Conservation (phyloP, 306 rosid species). For the Abrus pulchellus region DNA sequence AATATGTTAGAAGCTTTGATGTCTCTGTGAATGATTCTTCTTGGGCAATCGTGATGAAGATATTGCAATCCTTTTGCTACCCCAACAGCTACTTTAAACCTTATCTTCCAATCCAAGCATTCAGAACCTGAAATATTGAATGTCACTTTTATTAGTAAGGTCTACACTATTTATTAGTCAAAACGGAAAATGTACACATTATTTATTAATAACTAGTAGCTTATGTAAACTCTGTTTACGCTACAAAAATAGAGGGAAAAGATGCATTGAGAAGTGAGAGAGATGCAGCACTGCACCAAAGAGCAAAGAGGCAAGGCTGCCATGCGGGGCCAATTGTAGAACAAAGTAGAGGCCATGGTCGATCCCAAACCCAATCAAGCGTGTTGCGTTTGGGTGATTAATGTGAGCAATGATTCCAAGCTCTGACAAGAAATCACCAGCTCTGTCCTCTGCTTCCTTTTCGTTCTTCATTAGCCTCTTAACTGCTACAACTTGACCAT, state of each 20-base stretch:
- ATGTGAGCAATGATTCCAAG: conserved; percentile 90
- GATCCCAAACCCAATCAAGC: conserved; percentile 74
- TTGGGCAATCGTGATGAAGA: conserved; percentile 85
- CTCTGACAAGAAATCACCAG: conserved; percentile 79
- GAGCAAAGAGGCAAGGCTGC: conserved; percentile 79
- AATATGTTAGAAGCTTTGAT: conserved; percentile 87
- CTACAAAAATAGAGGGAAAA: background rate
- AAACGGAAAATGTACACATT: background rate
- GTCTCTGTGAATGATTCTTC: conserved; percentile 91
- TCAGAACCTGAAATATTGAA: conserved; percentile 58
- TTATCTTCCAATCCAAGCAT: conserved; percentile 66
- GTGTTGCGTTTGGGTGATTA: conserved; percentile 74
- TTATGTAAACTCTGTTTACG: background rate
- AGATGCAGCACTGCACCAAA: conserved; percentile 64
- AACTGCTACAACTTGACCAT: conserved; percentile 76
- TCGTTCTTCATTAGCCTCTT: conserved; percentile 71
- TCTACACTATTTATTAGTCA: too few relatives aligned
- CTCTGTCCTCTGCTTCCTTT: conserved; percentile 61
- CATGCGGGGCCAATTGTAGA: conserved; percentile 69
- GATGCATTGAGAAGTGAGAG: background rate
- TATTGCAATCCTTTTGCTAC: conserved; percentile 79
- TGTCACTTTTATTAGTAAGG: conserved; percentile 30
- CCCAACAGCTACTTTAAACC: conserved; percentile 80
- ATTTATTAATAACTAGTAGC: background rate
- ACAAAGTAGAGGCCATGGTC: conserved; percentile 76